Base-by-base conservation (phyloP, 2,329 filamentous ascomycete genomes). In the Penicillium sumatraense region DNA sequence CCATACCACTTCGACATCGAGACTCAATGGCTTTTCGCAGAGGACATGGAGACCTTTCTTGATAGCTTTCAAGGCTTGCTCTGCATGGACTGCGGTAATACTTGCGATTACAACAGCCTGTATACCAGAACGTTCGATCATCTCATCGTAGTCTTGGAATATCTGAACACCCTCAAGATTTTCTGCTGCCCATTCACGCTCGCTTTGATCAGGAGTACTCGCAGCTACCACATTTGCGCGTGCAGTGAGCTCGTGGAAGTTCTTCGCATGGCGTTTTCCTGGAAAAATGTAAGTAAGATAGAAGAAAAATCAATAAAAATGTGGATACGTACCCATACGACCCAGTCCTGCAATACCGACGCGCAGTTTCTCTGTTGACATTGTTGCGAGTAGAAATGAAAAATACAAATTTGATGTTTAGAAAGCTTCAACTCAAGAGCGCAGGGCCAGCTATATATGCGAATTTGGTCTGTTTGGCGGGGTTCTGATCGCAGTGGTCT, bases 21-120 rank as follows among this genome's bases (percentile, higher is more conserved):
- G 86, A 53, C 76, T 80, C 18, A 70, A 26, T n/a, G 61, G 63
- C 54, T 67, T 82, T 67, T 83, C 80, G 64, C 79, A 82, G 18
- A 82, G 68, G 10, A 42, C 78, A 62, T 83, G 80, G 57, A 78
- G 75, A 24, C 75, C 73, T 13, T 74, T 73, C 35, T 78, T 68
- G 54, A 83, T 80, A 18, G 80, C 80, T 51, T 77, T 75, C 63
- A 81, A 78, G 1, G 78, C 73, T 58, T 83, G 78, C 51, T 80
- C 72, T 1, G 79, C 79, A 58, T 83, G 80, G 33, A 77, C 75
- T 0, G 77, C 80, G 1, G 81, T 82, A 23, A 77, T 78, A 5
- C 76, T 78, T 1, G 79, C 77, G 23, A 83, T 69, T 36, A 80
- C 76, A 5, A 82, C 79, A 1, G 80, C 81, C 56, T 82, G 75